A percentile compares a stretch with the other conserved stretches of the same genome.
Evolutionary conservation across 371 early-diverging fungal genomes (phyloP).

Genomic region (Capillidium rhysosporum): DNA sequence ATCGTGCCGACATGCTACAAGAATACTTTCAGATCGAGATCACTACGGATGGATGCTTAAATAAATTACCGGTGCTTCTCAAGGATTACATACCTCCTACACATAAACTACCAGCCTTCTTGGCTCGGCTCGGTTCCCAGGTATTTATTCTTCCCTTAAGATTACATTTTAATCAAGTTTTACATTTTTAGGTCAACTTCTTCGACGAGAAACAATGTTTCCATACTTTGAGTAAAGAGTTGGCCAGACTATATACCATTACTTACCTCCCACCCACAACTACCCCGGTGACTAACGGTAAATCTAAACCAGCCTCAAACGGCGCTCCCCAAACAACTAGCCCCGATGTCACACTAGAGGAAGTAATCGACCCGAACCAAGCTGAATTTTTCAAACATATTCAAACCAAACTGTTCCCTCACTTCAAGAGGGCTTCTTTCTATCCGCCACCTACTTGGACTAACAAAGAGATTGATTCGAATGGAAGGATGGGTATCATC

Average conservation of each 20-base stretch:
- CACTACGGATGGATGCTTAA: constrained; percentile 32
- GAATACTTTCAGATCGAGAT: constrained; percentile 69
- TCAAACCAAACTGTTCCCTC: constrained; percentile 60
- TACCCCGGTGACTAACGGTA: constrained; percentile 1
- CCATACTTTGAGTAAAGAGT: constrained; percentile 34
- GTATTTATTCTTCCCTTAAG: constrained; percentile 14
- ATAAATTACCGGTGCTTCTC: constrained; percentile 53
- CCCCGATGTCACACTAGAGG: no score
- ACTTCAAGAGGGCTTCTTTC: constrained; percentile 37
- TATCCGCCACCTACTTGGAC: constrained; percentile 18
- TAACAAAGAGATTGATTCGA: neutral
- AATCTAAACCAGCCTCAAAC: neutral
- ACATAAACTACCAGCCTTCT: constrained; percentile 63
- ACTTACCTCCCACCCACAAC: constrained; percentile 14
- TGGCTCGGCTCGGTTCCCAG: constrained; percentile 54
- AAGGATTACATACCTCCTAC: constrained; percentile 55
- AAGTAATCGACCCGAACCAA: no score
- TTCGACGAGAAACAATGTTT: constrained; percentile 61
- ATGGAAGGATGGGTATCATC: constrained; percentile 25
- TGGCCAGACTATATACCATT: constrained; percentile 58
- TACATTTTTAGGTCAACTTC: constrained; percentile 49
- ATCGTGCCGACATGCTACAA: constrained; percentile 51
- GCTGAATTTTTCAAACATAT: constrained; percentile 28
- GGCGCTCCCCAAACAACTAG: no score
- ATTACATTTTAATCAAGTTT: constrained; percentile 1